Evolutionary conservation across 1,284 basidiomycete genomes (phyloP).

Genomic region (Ganoderma sp.): DNA sequence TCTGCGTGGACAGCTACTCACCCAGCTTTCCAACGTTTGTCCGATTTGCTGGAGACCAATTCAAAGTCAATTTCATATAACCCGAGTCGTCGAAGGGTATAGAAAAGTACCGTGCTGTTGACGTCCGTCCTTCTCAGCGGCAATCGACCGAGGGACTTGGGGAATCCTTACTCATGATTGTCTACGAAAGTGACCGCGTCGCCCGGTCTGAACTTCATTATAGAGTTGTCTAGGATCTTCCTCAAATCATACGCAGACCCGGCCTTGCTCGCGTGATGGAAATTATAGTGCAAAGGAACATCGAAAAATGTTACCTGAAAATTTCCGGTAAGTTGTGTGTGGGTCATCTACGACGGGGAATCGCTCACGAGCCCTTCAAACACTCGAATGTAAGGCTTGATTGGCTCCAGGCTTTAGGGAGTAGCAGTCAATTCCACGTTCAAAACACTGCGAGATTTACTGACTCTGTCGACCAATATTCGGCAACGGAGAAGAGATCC

Average conservation of each 20-base stretch:
- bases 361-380: slow-evolving; percentile 65
- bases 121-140: slow-evolving; percentile 6
- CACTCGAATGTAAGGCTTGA: slow-evolving; percentile 62
- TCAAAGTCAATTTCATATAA: slow-evolving; percentile 18
- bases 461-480: slow-evolving; percentile 76
- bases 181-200: slow-evolving; percentile 85
- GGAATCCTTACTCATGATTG: slow-evolving; percentile 73
- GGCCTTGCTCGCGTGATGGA: slow-evolving; percentile 65
- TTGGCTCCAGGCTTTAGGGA: slow-evolving; percentile 50
- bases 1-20: slow-evolving; percentile 42
- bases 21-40: slow-evolving; percentile 80
- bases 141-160: slow-evolving; percentile 3
- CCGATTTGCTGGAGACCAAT: slow-evolving; percentile 62
- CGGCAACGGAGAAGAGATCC: slow-evolving; percentile 73
- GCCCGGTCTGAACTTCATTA: slow-evolving; percentile 63
- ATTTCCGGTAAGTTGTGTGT: not conserved
- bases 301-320: slow-evolving; percentile 77
- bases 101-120: slow-evolving; percentile 57
- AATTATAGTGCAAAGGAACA: slow-evolving; percentile 77
- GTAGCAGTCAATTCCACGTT: slow-evolving; percentile 5
- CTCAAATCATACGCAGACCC: slow-evolving; percentile 71
- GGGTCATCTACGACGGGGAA: not conserved
- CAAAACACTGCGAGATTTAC: slow-evolving; percentile 30
- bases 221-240: slow-evolving; percentile 61
- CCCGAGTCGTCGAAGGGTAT: not conserved